These are phyloP conservation scores for Teunomyces atbi DNA, from an alignment of 805 yeast species.

Conservation along the genomic window DNA sequence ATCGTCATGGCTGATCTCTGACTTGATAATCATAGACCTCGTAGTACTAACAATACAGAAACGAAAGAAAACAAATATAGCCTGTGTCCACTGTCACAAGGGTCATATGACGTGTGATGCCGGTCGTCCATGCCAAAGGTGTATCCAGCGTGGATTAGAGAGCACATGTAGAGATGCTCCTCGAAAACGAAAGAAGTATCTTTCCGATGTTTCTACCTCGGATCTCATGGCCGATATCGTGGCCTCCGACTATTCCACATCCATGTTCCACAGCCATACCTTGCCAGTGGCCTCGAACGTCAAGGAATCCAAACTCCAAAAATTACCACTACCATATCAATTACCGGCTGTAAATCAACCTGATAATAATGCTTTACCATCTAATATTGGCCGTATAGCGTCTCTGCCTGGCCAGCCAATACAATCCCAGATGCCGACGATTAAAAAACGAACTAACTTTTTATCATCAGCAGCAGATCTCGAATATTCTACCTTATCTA, in stretches of 20 bases:
- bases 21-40: neutral
- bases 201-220: conserved; percentile 54
- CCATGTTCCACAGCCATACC: conserved; percentile 1
- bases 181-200: conserved; percentile 78
- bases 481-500: conserved; percentile 68
- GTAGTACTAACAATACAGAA: conserved; percentile 20
- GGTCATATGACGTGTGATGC: conserved; percentile 93
- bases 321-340: conserved; percentile 1
- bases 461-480: conserved; percentile 70
- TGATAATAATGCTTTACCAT: neutral
- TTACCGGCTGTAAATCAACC: conserved; percentile 1
- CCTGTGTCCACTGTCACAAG: conserved; percentile 87
- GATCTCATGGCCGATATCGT: neutral
- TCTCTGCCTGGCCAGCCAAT: neutral
- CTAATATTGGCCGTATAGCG: neutral
- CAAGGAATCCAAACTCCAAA: neutral
- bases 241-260: neutral
- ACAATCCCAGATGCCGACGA: neutral
- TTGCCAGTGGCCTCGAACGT: neutral
- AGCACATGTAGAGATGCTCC: conserved; percentile 86
- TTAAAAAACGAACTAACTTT: conserved; percentile 43
- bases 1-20: too few relatives aligned
- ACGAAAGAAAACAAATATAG: conserved; percentile 71
- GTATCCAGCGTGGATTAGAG: conserved; percentile 65
- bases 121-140: conserved; percentile 77